phyloP scores from a whole-genome alignment of 306 rosid genomes.

The Lathyrus aphaca region DNA sequence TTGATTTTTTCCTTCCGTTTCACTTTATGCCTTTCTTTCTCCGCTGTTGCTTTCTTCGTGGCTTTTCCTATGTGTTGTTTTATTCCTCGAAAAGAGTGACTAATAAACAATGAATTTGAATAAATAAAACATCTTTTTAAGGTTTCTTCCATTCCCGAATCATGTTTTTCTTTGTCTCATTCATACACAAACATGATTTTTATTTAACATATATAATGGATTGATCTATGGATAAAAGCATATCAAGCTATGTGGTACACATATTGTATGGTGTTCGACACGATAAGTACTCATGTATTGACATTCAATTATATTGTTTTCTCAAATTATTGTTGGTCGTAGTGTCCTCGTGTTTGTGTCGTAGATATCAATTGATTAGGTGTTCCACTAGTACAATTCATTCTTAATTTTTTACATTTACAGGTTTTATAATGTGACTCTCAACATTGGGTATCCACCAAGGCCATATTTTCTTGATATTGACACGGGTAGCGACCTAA shows the following conservation, averaged over 20 bases:
- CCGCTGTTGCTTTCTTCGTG: neutral
- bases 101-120: neutral
- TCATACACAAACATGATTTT: neutral
- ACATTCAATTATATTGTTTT: neutral
- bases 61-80: conserved; percentile 4
- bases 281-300: neutral
- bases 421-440: conserved; percentile 85
- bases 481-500: conserved; percentile 96
- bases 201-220: neutral
- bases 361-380: neutral
- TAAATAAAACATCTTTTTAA: neutral
- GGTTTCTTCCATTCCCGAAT: neutral
- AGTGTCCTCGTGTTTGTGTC: neutral
- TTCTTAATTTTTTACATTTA: conserved; percentile 30
- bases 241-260: too few species aligned
- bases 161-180: conserved; percentile 6
- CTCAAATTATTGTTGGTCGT: neutral
- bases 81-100: neutral
- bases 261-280: neutral
- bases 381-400: neutral
- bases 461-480: conserved; percentile 91
- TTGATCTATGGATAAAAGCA: too few species aligned
- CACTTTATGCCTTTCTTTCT: conserved; percentile 38
- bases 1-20: conserved; percentile 1
- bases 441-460: conserved; percentile 79